Evolutionary conservation across 2,329 filamentous ascomycete genomes (phyloP), one percentile per base, ranked within the genome.

Genomic region (Exophiala dermatitidis): DNA sequence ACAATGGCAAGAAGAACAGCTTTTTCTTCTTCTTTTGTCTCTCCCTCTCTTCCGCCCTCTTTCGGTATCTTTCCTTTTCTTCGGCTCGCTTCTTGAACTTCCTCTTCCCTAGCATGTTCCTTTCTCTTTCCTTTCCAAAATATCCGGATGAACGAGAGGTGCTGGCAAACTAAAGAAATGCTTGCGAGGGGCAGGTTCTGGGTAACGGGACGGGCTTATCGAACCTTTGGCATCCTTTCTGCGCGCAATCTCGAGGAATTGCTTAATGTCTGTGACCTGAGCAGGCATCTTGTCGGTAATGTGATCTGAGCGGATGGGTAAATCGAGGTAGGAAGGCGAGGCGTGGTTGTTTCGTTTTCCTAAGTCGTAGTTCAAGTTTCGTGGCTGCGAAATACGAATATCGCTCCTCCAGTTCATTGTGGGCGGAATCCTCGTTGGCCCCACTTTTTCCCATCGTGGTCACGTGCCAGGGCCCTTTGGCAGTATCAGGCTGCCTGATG

Each of bases 191-290:
- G 10, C 33, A 34, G 33, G 33, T 6, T 34, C 6, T 6, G 33
- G 33, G 33, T 5, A 12, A 38, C 10, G n/a, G 12, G 40, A 7
- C 31, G 64, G 64, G 44, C 37, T 50, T 56, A 56, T 90, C 90
- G 71, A 88, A 98, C 93, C 95, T 74, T 88, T 94, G 75, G 93
- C 93, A 85, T 98, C 94, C 83, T 95, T 95, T 76, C 93, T 88
- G 78, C 91, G 87, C 85, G 88, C 95, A 84, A 98, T 95, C 86
- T 97, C 93, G 77, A 98, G 95, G 88, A 98, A 98, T 83, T 95
- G 75, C 74, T 98, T 97, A 84, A 97, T 97, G 75, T 97, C 93
- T 74, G 84, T 88, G 76, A 96, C 86, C 88, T 97, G 90, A 72
- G 84, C 82, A 85, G 93, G 91, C 93, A 98, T 98, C 77, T 79